Evolutionary conservation across 164 flowering plant genomes (phyloP).

Genomic region (Magnolia officinalis): DNA sequence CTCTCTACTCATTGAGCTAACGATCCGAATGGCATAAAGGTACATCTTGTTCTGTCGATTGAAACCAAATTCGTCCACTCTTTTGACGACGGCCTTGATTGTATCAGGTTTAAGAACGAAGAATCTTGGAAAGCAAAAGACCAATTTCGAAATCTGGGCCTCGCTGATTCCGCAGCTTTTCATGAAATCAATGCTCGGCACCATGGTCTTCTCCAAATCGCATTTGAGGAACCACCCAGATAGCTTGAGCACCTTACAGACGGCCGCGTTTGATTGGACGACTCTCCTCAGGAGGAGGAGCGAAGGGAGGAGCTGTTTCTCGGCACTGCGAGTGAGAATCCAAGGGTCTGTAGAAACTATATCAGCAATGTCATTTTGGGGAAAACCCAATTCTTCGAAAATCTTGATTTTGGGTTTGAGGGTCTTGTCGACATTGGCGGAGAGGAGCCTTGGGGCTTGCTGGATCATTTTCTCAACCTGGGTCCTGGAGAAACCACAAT

Average conservation of each 20-base stretch:
- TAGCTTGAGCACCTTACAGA: background rate
- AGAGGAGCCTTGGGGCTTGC: background rate
- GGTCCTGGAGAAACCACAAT: constrained; percentile 6
- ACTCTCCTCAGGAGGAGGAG: background rate
- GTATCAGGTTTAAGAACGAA: background rate
- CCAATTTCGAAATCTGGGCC: background rate
- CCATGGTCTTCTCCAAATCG: constrained; percentile 3
- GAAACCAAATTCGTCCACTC: constrained; percentile 9
- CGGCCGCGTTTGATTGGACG: background rate
- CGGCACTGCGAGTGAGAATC: background rate
- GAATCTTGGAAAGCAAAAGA: background rate
- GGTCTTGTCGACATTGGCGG: constrained; percentile 9
- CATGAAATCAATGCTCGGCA: constrained; percentile 3
- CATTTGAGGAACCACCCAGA: constrained; percentile 2
- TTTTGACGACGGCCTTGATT: background rate
- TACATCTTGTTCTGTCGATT: constrained; percentile 3
- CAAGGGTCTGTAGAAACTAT: background rate
- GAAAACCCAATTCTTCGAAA: constrained; percentile 13
- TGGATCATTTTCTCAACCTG: constrained; percentile 2
- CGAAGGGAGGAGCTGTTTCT: background rate
- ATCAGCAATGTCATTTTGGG: background rate
- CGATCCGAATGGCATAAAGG: background rate
- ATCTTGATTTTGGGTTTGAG: constrained; percentile 10
- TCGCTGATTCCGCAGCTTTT: constrained; percentile 1
- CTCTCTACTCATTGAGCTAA: constrained; percentile 8